Conservation (phyloP, 352 stramenopile genomes). For the Phytophthora vignae region DNA sequence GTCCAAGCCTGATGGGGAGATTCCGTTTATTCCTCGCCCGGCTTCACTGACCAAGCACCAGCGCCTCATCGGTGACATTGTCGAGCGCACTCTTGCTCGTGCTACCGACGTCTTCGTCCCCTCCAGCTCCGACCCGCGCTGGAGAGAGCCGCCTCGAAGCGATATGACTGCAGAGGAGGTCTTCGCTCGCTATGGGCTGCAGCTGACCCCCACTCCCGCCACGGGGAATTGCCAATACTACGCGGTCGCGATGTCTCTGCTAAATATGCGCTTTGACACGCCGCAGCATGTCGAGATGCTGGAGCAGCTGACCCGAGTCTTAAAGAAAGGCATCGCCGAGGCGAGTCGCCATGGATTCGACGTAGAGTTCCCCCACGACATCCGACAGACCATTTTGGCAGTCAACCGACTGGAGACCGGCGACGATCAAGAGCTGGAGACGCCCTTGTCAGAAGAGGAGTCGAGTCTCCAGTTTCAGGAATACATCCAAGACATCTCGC, state of each 20-base stretch:
- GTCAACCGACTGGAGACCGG: constrained; percentile 16
- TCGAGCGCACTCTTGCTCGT: neutral
- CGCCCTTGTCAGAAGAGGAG: constrained; percentile 10
- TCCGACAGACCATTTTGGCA: constrained; percentile 27
- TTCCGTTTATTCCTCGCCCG: constrained; percentile 15
- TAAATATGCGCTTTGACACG: constrained; percentile 15
- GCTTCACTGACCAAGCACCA: constrained; percentile 7
- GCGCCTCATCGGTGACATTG: constrained; percentile 5
- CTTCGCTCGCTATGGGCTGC: constrained; percentile 11
- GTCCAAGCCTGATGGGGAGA: neutral
- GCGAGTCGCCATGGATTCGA: constrained; percentile 17
- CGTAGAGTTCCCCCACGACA: constrained; percentile 31
- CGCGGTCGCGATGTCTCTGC: constrained; percentile 22
- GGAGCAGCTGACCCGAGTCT: constrained; percentile 9
- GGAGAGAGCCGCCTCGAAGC: constrained; percentile 2
- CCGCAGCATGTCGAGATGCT: constrained; percentile 3
- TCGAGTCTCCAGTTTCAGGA: constrained; percentile 18
- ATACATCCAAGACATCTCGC: constrained; percentile 13
- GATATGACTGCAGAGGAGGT: constrained; percentile 5
- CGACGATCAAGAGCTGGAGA: constrained; percentile 6
- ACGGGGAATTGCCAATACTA: constrained; percentile 34
- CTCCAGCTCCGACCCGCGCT: constrained; percentile 9
- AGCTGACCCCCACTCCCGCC: constrained; percentile 9
- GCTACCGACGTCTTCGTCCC: neutral
- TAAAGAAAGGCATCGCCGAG: constrained; percentile 20